Evolutionary conservation across 345 rosid genomes (phyloP), one percentile per base, ranked within the genome.

Genomic region (Reutealis trisperma): DNA sequence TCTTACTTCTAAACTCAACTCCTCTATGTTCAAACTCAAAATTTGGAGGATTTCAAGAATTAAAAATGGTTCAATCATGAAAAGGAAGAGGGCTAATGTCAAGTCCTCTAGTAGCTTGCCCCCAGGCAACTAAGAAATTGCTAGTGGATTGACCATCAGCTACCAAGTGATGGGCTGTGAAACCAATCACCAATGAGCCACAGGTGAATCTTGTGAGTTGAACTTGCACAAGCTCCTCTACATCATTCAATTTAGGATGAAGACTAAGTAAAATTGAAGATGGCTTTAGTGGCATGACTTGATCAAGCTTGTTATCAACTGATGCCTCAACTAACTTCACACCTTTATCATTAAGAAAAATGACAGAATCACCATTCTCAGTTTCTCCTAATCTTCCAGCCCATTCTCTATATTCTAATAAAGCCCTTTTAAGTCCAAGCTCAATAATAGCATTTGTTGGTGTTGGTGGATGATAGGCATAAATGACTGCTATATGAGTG

Each of bases 101-200:
- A 25, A 80, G 68, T 22, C 84, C 82, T 6, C 82, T 74, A 52
- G 74, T 63, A 15, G 80, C 86, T 73, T 68, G 75, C 0, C 86
- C 86, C 82, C 84, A 80, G 7, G 74, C 78, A 67, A 84, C 75
- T 4, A 84, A 67, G 61, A 84, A 84, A 62, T 67, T 74, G 70
- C 82, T 71, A 2, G 70, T 66, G 21, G 77, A 70, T 30, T 78
- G 77, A 18, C 84, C 84, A 34, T 84, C 84, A 2, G 80, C 84
- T 1, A 84, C 84, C 4, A 30, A 32, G 32, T 80, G 86, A 62
- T 84, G 77, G 19, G 84, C 57, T 0, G 82, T 84, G 77, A 80
- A 74, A 14, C 82, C 84, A 1, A 84, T 52, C 47, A 72, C 75
- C 60, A 80, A 45, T 0, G 86, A 84, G 55, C 84, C 86, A 21